Evolutionary conservation across 352 stramenopile genomes (phyloP).

Genomic region (Pythium aquatile): DNA sequence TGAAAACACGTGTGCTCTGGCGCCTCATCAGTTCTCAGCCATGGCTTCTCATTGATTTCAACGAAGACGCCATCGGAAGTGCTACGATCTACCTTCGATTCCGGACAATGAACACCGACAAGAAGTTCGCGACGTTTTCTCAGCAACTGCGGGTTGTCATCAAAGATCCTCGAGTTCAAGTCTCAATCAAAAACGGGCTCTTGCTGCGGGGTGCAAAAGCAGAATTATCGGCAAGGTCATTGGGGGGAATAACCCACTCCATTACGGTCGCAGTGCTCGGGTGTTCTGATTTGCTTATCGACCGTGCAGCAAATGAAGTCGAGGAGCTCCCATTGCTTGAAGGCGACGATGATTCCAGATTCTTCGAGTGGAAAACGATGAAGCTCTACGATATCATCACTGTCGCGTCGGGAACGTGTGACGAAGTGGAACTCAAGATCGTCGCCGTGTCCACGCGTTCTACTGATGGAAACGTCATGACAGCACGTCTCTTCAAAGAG

Average conservation of each 20-base stretch:
- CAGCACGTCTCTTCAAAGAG: not conserved
- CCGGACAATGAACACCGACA: not conserved
- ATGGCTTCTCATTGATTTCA: constrained; percentile 12
- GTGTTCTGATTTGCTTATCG: not conserved
- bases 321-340: not conserved
- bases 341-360: not conserved
- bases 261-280: not conserved
- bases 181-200: constrained; percentile 18
- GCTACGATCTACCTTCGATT: constrained; percentile 11
- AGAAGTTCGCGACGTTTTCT: not conserved
- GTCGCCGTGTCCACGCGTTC: not conserved
- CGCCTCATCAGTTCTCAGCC: constrained; percentile 8
- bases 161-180: constrained; percentile 3
- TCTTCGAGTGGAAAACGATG: not conserved
- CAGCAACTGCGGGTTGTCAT: constrained; percentile 5
- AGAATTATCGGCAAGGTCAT: not conserved
- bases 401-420: not conserved
- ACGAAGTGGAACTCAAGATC: not conserved
- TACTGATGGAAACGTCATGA: not conserved
- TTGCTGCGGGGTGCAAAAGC: constrained; percentile 2
- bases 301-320: not conserved
- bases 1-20: constrained; percentile 9
- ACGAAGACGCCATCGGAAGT: not conserved
- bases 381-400: not conserved
- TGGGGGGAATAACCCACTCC: not conserved